Evolutionary conservation across 108 stramenopile species (phyloP), one percentile per base, ranked within the genome.

Genomic region (Nitzschia putrida): DNA sequence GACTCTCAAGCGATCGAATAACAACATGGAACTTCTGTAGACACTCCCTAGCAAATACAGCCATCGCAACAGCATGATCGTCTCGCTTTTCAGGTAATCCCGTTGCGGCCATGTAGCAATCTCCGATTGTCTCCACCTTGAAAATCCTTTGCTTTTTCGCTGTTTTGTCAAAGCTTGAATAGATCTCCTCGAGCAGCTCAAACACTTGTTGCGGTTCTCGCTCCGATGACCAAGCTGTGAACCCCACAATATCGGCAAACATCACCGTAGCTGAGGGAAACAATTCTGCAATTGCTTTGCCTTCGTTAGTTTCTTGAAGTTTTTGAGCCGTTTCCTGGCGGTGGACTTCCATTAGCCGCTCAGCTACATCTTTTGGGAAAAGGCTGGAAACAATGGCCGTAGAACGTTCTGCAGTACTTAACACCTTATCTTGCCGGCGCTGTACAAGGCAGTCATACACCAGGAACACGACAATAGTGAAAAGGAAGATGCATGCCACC

Each of bases 71-170:
- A n/a, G 69, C 69, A 43, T 71, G 69, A 49, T 60, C 59, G 14
- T 42, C 41, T 8, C 43, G 22, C 8, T 53, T 53, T 24, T 57
- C 54, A 1, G 47, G 47, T 3, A 49, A 18, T 16, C 47, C 47
- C 14, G 47, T 18, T 18, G 18, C 47, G 6, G 47, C 47, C 14
- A 49, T 18, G 47, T 49, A 85, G 40, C 76, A 85, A 55, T 87
- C 83, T n/a, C 81, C 81, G 9, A 87, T 72, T 3, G 58, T 59
- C 37, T 59, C 58, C 58, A 59, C 58, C 20, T 59, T 59, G 38
- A 45, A 66, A 20, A 64, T 44, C 45, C 26, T 16, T 16, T 29
- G 42, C 20, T 25, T n/a, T 20, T 20, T 11, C 21, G 63, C 43
- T 13, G 22, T 20, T 2, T 14, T 64, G 13, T 64, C 63, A 24